Conservation (phyloP, 805 yeast species). For the Saccharomycopsis babjevae region DNA sequence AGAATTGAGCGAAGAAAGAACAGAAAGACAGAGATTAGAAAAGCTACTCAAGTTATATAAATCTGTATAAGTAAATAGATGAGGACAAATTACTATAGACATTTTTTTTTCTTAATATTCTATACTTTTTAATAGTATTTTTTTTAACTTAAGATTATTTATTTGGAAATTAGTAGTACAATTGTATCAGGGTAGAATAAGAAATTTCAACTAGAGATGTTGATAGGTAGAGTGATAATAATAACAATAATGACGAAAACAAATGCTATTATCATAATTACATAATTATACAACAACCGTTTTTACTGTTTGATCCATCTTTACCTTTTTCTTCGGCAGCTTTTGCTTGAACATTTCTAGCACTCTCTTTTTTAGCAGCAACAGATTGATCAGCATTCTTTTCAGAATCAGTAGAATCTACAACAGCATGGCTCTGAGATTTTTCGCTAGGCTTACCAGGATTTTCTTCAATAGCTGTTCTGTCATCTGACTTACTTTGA, state of each 20-base stretch:
- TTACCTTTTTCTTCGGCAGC: background rate
- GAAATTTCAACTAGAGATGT: too few relatives aligned
- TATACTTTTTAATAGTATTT: too few relatives aligned
- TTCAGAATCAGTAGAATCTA: background rate
- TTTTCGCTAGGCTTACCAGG: too few relatives aligned
- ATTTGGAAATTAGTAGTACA: too few relatives aligned
- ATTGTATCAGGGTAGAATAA: too few relatives aligned
- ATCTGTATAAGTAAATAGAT: background rate
- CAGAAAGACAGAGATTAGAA: constrained; percentile 27
- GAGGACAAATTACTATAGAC: background rate
- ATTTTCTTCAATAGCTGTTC: too few relatives aligned
- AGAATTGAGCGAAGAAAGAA: constrained; percentile 33
- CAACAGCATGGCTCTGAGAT: background rate
- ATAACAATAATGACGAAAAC: too few relatives aligned
- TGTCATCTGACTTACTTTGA: background rate
- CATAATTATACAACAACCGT: background rate
- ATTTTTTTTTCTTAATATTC: background rate
- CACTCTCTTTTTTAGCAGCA: background rate
- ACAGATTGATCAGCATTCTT: background rate
- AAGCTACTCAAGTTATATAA: constrained; percentile 18
- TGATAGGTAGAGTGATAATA: too few relatives aligned
- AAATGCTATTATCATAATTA: background rate
- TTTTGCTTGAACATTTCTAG: background rate
- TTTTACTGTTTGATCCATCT: background rate
- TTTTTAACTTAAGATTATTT: too few relatives aligned